phyloP scores from a whole-genome alignment of 208 protist species.

The Trypanosoma congolense region DNA sequence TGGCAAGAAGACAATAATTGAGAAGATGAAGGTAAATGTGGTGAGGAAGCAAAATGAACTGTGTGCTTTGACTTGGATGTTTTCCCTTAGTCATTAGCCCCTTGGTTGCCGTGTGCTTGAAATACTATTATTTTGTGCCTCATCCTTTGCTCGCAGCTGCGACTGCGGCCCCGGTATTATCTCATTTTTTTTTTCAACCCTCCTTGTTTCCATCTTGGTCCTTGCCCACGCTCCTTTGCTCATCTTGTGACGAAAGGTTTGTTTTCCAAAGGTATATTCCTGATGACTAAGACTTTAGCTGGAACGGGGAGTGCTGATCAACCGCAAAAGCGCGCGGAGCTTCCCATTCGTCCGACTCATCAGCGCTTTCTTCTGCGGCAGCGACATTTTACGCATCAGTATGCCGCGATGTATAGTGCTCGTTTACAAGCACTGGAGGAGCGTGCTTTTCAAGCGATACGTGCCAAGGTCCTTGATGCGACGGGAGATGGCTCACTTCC shows the following conservation, averaged over 20 bases:
- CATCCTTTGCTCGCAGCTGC: too few species aligned
- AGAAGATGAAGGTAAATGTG: constrained; percentile 2
- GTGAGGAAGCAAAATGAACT: background rate
- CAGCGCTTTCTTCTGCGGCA: constrained; percentile 75
- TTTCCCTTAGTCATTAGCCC: too few species aligned
- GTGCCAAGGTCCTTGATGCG: constrained; percentile 8
- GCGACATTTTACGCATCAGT: constrained; percentile 79
- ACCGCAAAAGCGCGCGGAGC: constrained; percentile 25
- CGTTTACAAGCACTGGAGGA: constrained; percentile 50
- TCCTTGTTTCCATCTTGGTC: too few species aligned
- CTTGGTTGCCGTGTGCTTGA: too few species aligned
- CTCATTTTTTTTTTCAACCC: too few species aligned
- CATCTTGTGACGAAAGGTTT: too few species aligned
- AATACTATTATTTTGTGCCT: too few species aligned
- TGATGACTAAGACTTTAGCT: constrained; percentile 1
- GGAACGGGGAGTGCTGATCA: background rate
- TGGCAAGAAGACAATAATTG: constrained; percentile 1
- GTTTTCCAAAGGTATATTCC: background rate
- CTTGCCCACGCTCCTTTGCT: too few species aligned
- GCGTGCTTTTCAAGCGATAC: constrained; percentile 31
- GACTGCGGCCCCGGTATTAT: too few species aligned
- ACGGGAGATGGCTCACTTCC: background rate
- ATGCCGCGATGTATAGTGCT: constrained; percentile 78
- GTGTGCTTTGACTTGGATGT: too few species aligned
- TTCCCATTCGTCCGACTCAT: constrained; percentile 66